Evolutionary conservation across 164 flowering plant species (phyloP).

Genomic region (Umbellularia californica): DNA sequence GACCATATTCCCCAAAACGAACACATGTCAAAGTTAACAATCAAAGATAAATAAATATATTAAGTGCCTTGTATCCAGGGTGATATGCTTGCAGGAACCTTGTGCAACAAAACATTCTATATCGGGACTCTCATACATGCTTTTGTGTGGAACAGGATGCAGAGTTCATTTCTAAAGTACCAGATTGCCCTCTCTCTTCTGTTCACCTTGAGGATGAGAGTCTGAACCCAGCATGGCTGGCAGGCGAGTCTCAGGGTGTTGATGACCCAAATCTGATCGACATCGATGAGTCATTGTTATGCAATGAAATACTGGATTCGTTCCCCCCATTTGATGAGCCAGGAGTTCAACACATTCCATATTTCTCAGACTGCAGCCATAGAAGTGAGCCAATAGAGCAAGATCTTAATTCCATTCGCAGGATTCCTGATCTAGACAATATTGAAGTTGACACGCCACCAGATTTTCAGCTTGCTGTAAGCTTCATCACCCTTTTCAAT

Average conservation of each 20-base stretch:
- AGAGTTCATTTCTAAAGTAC: conserved; percentile 18
- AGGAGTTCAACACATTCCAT: conserved; percentile 16
- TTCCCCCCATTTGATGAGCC: conserved; percentile 18
- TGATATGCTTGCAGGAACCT: too few relatives aligned
- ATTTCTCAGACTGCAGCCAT: conserved; percentile 6
- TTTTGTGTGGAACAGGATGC: conserved; percentile 27
- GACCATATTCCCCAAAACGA: too few relatives aligned
- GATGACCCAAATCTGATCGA: conserved; percentile 24
- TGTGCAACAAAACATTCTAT: too few relatives aligned
- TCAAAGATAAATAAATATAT: too few relatives aligned
- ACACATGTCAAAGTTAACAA: too few relatives aligned
- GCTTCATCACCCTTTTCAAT: conserved; percentile 12
- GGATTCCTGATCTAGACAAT: conserved; percentile 50
- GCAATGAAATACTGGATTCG: conserved; percentile 49
- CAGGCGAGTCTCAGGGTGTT: conserved; percentile 58
- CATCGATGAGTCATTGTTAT: conserved; percentile 33
- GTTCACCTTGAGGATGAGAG: conserved; percentile 20
- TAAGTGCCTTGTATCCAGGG: too few relatives aligned
- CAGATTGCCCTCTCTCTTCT: conserved; percentile 8
- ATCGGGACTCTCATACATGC: background rate
- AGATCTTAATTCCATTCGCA: conserved; percentile 22
- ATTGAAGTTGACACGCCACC: conserved; percentile 55
- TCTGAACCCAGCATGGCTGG: conserved; percentile 35
- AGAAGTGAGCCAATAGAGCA: conserved; percentile 13
- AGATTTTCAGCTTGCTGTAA: conserved; percentile 52